Evolutionary conservation across 257 asterid genomes (phyloP).

Genomic region (Solanum tarijense): DNA sequence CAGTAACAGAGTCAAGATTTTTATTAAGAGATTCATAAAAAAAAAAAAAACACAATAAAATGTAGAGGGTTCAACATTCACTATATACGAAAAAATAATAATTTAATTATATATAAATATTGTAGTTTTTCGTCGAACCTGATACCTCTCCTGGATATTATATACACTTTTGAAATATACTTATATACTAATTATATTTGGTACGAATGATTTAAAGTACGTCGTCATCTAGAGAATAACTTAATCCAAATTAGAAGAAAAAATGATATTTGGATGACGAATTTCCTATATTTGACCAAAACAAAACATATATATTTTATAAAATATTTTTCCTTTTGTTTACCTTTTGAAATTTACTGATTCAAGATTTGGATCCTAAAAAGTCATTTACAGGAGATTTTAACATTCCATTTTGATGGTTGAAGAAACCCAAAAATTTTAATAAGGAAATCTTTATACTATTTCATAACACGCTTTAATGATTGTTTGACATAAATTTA

Average conservation of each 20-base stretch:
- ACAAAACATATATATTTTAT: neutral
- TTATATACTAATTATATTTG: too few species aligned
- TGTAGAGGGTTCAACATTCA: neutral
- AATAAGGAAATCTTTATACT: neutral
- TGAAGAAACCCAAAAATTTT: too few species aligned
- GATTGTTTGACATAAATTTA: neutral
- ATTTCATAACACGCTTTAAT: neutral
- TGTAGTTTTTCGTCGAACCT: too few species aligned
- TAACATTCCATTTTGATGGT: neutral
- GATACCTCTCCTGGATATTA: neutral
- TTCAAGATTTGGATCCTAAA: neutral
- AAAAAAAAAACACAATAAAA: too few species aligned
- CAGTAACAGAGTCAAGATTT: too few species aligned
- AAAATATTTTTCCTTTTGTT: neutral
- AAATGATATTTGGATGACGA: neutral
- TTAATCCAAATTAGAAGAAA: neutral
- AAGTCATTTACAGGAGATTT: neutral
- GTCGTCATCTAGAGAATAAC: neutral
- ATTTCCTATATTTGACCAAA: neutral
- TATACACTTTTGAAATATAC: too few species aligned
- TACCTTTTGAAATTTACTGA: neutral
- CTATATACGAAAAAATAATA: too few species aligned
- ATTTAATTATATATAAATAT: too few species aligned
- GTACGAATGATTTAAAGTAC: neutral
- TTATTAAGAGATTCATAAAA: neutral